A percentile compares a stretch with the other conserved stretches of the same genome.
phyloP scores from a whole-genome alignment of 23 red algal genomes.

The Agarophyton chilense region DNA sequence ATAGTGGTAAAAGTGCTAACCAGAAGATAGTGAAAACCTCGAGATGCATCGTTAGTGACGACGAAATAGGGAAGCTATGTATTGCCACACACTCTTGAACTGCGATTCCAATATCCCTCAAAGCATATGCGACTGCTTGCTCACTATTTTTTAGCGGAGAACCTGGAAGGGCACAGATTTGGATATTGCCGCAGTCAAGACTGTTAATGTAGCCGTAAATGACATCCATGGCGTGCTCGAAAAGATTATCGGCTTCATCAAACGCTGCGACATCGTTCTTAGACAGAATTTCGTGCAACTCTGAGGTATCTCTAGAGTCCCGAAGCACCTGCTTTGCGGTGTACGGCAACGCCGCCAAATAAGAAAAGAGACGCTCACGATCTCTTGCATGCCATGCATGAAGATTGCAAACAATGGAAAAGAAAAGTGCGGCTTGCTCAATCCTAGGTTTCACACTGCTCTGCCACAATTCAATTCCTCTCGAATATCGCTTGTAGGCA shows the following conservation, averaged over 20 bases:
- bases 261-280: slow-evolving; percentile 7
- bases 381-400: slow-evolving; percentile 40
- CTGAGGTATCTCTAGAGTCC: slow-evolving; percentile 6
- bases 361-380: slow-evolving; percentile 48
- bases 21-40: slow-evolving; percentile 37
- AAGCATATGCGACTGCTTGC: neutral
- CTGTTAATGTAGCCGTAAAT: slow-evolving; percentile 35
- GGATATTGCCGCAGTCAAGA: neutral
- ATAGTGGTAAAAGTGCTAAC: slow-evolving; percentile 28
- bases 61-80: slow-evolving; percentile 25
- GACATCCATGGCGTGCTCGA: slow-evolving; percentile 22
- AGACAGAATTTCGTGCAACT: slow-evolving; percentile 24
- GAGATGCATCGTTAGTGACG: slow-evolving; percentile 27
- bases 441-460: neutral
- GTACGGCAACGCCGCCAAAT: slow-evolving; percentile 17
- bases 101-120: slow-evolving; percentile 12
- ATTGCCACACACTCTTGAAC: slow-evolving; percentile 37
- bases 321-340: slow-evolving; percentile 35
- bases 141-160: neutral
- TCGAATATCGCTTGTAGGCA: slow-evolving; percentile 30
- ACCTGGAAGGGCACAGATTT: neutral
- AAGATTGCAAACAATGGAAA: neutral
- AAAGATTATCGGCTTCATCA: slow-evolving; percentile 17
- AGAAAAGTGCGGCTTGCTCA: slow-evolving; percentile 10
- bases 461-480: slow-evolving; percentile 38